Conservation (phyloP, 805 yeast species). For the Sugiyamaella mastotermitis region DNA sequence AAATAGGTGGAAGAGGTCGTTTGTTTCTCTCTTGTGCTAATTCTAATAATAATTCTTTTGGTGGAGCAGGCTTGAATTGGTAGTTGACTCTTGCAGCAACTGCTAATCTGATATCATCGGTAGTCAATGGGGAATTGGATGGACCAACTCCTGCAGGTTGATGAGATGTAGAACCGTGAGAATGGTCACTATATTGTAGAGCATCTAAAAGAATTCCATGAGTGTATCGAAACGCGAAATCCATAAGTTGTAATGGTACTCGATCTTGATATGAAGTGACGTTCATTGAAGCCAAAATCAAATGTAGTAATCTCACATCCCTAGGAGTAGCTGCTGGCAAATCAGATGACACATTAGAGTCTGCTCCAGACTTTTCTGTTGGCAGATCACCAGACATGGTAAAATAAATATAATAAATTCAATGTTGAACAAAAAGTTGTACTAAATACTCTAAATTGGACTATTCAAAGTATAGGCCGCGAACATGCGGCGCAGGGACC, state of each 20-base stretch:
- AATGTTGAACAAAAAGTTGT: not conserved
- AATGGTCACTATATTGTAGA: conserved; percentile 77
- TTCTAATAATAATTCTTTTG: conserved; percentile 85
- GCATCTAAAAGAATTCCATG: conserved; percentile 86
- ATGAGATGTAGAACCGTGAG: conserved; percentile 29
- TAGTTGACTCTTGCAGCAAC: conserved; percentile 92
- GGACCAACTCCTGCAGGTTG: conserved; percentile 34
- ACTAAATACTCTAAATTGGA: not conserved
- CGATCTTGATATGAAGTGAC: conserved; percentile 90
- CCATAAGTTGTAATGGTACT: conserved; percentile 94
- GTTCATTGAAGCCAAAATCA: conserved; percentile 90
- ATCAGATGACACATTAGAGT: conserved; percentile 8
- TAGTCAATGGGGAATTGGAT: conserved; percentile 49
- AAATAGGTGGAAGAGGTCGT: conserved; percentile 83
- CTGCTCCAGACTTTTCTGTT: not conserved
- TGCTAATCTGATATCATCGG: conserved; percentile 88
- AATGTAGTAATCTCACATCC: conserved; percentile 84
- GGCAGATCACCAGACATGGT: not conserved
- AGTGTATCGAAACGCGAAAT: conserved; percentile 87
- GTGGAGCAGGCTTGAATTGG: conserved; percentile 94
- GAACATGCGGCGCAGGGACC: not conserved
- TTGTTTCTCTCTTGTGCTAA: conserved; percentile 89
- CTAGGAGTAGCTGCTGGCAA: conserved; percentile 48
- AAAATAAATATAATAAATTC: too few relatives aligned
- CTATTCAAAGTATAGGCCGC: too few relatives aligned